Evolutionary conservation across 2,329 filamentous ascomycete species (phyloP), one percentile per base, ranked within the genome.

Genomic region (Tolypocladium endophyticum): DNA sequence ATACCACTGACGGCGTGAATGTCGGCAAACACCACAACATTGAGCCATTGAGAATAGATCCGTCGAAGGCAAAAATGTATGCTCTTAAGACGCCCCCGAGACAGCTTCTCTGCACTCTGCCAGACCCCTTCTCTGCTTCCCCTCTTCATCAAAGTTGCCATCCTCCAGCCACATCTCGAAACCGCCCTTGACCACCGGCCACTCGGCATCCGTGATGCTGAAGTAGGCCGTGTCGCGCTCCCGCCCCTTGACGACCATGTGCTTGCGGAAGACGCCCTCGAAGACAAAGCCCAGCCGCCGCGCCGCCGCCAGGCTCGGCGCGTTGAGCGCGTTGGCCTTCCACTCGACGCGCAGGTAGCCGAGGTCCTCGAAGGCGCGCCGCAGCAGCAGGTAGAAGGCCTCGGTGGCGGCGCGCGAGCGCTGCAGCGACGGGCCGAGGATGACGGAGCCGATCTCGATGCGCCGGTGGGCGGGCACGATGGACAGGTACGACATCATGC

Each of bases 261-360:
- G 84, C 62, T 85, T 81, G 58, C 84, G 75, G 62, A 87, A 87
- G 0, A 78, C 65, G 0, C 86, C 86, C 68, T 88, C 85, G 64
- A 72, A 82, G 0, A 68, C 69, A 64, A 87, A 88, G 0, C 86
- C 86, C 11, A 86, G 68, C 2, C 86, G 72, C 63, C 71, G 60
- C 0, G 85, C 86, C 0, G 85, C 84, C 4, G 76, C 71, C 18
- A 76, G 71, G 53, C 82, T 85, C 0, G 78, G 73, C 41, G 64
- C 72, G 66, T 88, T 88, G 14, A 84, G 70, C 20, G 75, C 64
- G 66, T 87, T 79, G 58, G 82, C 84, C 65, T 87, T 88, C 85
- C 86, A 88, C 68, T 87, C 84, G 4, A 86, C 77, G 9, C 85
- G 74, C 4, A 79, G 69, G 66, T 83, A 85, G 0, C 79, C 76